Evolutionary conservation across 805 yeast species (phyloP).

Genomic region (Sugiyamaella valdiviana): DNA sequence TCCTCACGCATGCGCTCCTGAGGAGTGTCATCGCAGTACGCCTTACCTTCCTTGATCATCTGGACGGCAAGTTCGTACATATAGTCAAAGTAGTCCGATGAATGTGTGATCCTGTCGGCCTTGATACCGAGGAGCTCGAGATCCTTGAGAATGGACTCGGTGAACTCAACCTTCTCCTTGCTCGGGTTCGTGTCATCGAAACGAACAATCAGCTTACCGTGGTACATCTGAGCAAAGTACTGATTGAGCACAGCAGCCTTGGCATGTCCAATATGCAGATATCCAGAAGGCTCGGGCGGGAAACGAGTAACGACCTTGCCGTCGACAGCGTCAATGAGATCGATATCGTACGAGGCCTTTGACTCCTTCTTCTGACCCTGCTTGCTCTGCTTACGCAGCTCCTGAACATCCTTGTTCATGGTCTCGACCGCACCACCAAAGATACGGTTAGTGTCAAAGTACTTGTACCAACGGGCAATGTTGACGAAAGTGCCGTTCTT

Average conservation of each 20-base stretch:
- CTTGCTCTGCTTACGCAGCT: slow-evolving; percentile 64
- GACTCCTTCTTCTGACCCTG: slow-evolving; percentile 74
- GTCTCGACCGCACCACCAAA: slow-evolving; percentile 67
- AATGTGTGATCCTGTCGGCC: slow-evolving; percentile 81
- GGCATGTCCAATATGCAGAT: slow-evolving; percentile 97
- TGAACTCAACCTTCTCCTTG: slow-evolving; percentile 92
- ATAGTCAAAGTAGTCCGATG: slow-evolving; percentile 87
- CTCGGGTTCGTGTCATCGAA: slow-evolving; percentile 98
- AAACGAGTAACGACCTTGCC: slow-evolving; percentile 98
- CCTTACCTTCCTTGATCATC: slow-evolving; percentile 91
- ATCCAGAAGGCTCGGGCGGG: slow-evolving; percentile 99
- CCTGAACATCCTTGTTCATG: slow-evolving; percentile 63
- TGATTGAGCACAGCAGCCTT: slow-evolving; percentile 96
- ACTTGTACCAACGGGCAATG: slow-evolving; percentile 88
- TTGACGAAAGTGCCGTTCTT: slow-evolving; percentile 80
- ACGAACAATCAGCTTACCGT: slow-evolving; percentile 93
- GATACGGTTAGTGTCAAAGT: slow-evolving; percentile 53
- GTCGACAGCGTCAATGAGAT: slow-evolving; percentile 80
- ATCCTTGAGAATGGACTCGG: slow-evolving; percentile 91
- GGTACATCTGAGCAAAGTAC: slow-evolving; percentile 91
- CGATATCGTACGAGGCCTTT: slow-evolving; percentile 93
- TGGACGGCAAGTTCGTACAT: slow-evolving; percentile 84
- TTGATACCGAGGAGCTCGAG: slow-evolving; percentile 83
- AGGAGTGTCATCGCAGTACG: slow-evolving; percentile 96
- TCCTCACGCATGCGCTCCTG: slow-evolving; percentile 95